These are phyloP conservation scores for Quercus suber DNA, from an alignment of 306 rosid species.

Conservation along the genomic window DNA sequence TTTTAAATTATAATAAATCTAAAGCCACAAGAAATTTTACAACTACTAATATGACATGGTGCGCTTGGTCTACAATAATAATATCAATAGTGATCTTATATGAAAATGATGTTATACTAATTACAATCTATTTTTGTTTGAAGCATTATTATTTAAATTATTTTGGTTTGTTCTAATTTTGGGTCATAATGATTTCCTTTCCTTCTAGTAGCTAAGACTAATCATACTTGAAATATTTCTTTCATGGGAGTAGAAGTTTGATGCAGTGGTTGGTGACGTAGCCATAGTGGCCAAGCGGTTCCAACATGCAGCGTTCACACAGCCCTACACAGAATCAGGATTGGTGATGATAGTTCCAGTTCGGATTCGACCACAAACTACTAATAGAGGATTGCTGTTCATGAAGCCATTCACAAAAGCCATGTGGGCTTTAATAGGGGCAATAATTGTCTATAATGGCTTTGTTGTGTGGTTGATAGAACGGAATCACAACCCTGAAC, in stretches of 20 bases:
- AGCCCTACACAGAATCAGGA: slow-evolving; percentile 46
- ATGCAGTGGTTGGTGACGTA: slow-evolving; percentile 53
- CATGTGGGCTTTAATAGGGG: slow-evolving; percentile 41
- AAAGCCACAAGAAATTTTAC: too few species aligned
- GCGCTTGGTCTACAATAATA: too few species aligned
- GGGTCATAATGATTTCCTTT: too few species aligned
- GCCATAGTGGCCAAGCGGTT: slow-evolving; percentile 29
- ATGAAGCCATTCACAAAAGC: slow-evolving; percentile 45
- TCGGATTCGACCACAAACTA: slow-evolving; percentile 7
- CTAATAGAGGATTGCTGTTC: slow-evolving; percentile 33
- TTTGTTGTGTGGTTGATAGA: slow-evolving; percentile 54
- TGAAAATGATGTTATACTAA: too few species aligned
- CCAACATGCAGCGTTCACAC: slow-evolving; percentile 38
- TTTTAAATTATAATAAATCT: too few species aligned
- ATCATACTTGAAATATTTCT: neutral
- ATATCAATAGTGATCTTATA: too few species aligned
- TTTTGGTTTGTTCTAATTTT: too few species aligned
- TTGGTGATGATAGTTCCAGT: slow-evolving; percentile 46
- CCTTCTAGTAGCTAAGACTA: too few species aligned
- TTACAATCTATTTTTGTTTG: too few species aligned
- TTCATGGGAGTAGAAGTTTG: slow-evolving; percentile 28
- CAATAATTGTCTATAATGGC: slow-evolving; percentile 39
- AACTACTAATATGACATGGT: too few species aligned
- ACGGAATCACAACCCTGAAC: slow-evolving; percentile 23
- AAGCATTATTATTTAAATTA: too few species aligned